Base-by-base conservation (phyloP, 1,284 basidiomycete species). In the Leccinum huronense region DNA sequence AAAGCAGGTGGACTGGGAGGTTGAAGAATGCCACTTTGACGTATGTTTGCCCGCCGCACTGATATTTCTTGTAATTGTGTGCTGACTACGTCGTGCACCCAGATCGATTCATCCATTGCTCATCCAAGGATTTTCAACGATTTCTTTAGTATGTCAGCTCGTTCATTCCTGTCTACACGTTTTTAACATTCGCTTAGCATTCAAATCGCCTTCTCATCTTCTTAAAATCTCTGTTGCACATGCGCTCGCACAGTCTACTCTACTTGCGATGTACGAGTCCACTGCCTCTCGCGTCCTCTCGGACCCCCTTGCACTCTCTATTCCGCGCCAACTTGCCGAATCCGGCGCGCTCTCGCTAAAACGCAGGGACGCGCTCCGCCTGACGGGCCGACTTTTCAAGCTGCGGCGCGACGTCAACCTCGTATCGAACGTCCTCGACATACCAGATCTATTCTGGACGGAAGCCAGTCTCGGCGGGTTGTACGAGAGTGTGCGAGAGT, bases 361-460 rank as follows among this genome's bases (percentile, higher is more conserved):
- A 58, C 86, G 95, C 19, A 85, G 85, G 53, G 92, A 96, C 59
- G 95, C 95, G 1, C 82, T 98, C 61, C 89, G 90, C 68, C 83
- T 98, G 61, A 98, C 94, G 0, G 94, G 95, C 1, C 82, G 88
- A 27, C 77, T 98, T 58, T 98, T 98, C 84, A 94, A 91, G 74
- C 79, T 98, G 34, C 83, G 95, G 3, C 86, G 94, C 63, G 95
- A 97, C 70, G 90, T 98, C 30, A 97, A 97, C 72, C 80, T 98
- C 5, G 94, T 95, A 8, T 91, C 90, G 34, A 97, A 97, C 71
- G 94, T 98, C n/a, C 66, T 98, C 1, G 94, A 98, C 73, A 92
- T 95, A 3, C 95, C 95, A 0, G 95, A 97, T 73, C 79, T 98
- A 57, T 98, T 98, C 77, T 98, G 95, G 96, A 90, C 88, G 61